Evolutionary conservation across 2,329 filamentous ascomycete species (phyloP), one percentile per base, ranked within the genome.

Genomic region (Hysterium pulicare): DNA sequence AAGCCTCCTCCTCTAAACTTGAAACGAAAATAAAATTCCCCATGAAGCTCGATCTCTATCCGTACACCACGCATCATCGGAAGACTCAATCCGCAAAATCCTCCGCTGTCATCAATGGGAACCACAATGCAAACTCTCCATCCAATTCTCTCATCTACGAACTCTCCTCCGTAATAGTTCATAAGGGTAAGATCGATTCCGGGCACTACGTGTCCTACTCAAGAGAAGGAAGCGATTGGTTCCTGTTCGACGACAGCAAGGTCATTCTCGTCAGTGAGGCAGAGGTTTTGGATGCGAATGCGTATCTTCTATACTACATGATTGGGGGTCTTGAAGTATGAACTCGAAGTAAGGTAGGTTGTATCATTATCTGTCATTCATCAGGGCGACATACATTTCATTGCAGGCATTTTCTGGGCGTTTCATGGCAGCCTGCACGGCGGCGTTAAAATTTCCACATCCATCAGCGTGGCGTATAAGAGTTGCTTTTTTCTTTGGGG

Each of bases 181-280:
- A 97, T 60, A 87, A 94, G 46, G 91, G 91, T 39, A 89, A 91
- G 66, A 86, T 96, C 44, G 90, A 96, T 57, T 90, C 88, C 1
- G 91, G 90, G 13, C 90, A 96, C 62, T 96, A 95, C 59, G 83
- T 90, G 43, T 87, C 85, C n/a, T 96, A 94, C 64, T 90, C 87
- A 46, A 76, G 88, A 35, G 85, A 91, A 45, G 86, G 84, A 4
- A 85, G 87, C 42, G 61, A 95, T 78, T 97, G 91, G 91, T 95
- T 95, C 66, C 82, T 87, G 42, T 96, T 96, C 69, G 94, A 97
- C 59, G 91, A 97, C 62, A 90, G 93, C 64, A 90, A 89, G 63
- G 91, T 97, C 19, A 87, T 90, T 47, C 62, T 90, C 42, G 91
- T 88, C 2, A 82, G 81, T 35, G 85, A 93, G 61, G 86, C 86